Evolutionary conservation across 2,329 filamentous ascomycete genomes (phyloP).

Genomic region (Epichloe sibirici): DNA sequence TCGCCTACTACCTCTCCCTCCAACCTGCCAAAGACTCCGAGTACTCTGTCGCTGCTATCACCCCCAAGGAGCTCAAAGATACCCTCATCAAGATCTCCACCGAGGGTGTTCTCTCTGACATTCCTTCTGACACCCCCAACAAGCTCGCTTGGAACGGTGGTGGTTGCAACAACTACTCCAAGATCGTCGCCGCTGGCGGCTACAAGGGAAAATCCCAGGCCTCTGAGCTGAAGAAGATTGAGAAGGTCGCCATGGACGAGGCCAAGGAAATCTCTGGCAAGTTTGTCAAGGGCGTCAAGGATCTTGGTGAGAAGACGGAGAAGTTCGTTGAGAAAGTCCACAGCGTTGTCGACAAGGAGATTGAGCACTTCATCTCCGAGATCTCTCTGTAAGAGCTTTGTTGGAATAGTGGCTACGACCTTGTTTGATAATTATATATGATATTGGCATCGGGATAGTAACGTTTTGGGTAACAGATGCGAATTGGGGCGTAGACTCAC

Average conservation of each 20-base stretch:
- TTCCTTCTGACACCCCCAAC: conserved; percentile 81
- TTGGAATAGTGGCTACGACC: background rate
- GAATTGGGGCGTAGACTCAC: conserved; percentile 9
- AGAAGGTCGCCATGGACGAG: conserved; percentile 47
- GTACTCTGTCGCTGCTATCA: conserved; percentile 80
- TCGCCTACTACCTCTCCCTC: conserved; percentile 96
- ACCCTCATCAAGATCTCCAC: conserved; percentile 78
- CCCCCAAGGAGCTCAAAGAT: conserved; percentile 87
- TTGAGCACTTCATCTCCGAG: conserved; percentile 47
- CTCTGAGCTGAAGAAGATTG: conserved; percentile 43
- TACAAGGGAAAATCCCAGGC: conserved; percentile 45
- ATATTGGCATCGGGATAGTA: background rate
- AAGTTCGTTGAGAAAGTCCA: conserved; percentile 53
- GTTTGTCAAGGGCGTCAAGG: conserved; percentile 41
- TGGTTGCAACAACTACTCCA: conserved; percentile 79
- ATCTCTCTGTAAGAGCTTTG: conserved; percentile 23
- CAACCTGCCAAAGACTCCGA: conserved; percentile 84
- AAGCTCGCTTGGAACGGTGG: conserved; percentile 98
- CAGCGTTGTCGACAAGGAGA: conserved; percentile 47
- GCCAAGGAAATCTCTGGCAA: conserved; percentile 47
- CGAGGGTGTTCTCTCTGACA: conserved; percentile 61
- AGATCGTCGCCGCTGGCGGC: conserved; percentile 63
- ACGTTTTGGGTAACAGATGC: conserved; percentile 15
- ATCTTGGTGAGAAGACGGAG: conserved; percentile 43
- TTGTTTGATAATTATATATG: conserved; percentile 1